These are phyloP conservation scores for Fragilariopsis cylindrus DNA, from an alignment of 108 stramenopile genomes.

Conservation along the genomic window DNA sequence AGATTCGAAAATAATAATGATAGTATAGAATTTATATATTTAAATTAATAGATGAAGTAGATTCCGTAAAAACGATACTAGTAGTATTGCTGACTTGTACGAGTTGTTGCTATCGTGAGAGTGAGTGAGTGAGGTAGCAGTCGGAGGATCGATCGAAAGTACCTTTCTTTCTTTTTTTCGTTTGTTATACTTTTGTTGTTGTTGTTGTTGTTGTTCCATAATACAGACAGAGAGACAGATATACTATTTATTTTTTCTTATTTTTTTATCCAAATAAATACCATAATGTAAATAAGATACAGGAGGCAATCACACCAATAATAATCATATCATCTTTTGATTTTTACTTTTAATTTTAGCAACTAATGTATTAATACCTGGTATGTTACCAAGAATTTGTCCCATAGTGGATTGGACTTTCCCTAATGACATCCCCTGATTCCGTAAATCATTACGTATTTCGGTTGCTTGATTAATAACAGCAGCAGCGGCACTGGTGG, in stretches of 20 bases:
- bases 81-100: too few relatives aligned
- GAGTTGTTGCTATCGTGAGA: too few relatives aligned
- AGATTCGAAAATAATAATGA: too few relatives aligned
- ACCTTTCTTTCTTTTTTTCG: too few relatives aligned
- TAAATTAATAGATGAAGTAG: too few relatives aligned
- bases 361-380: conserved; percentile 78
- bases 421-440: conserved; percentile 66
- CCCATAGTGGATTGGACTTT: conserved; percentile 57
- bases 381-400: conserved; percentile 70
- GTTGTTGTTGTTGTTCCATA: too few relatives aligned
- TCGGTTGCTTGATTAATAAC: conserved; percentile 74
- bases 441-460: conserved; percentile 59
- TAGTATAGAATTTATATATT: too few relatives aligned
- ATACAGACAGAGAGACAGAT: not conserved
- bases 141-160: too few relatives aligned
- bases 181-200: too few relatives aligned
- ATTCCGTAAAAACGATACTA: too few relatives aligned
- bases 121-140: too few relatives aligned
- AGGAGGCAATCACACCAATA: conserved; percentile 81
- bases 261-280: conserved; percentile 71
- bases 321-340: conserved; percentile 81
- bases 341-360: conserved; percentile 72
- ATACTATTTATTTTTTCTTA: not conserved
- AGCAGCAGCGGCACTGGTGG: conserved; percentile 58
- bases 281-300: conserved; percentile 85